A percentile compares a stretch with the other conserved stretches of the same genome.
These are phyloP conservation scores for Gloeopeniophorella convolvens DNA, from an alignment of 768 basidiomycete species.

Conservation along the genomic window DNA sequence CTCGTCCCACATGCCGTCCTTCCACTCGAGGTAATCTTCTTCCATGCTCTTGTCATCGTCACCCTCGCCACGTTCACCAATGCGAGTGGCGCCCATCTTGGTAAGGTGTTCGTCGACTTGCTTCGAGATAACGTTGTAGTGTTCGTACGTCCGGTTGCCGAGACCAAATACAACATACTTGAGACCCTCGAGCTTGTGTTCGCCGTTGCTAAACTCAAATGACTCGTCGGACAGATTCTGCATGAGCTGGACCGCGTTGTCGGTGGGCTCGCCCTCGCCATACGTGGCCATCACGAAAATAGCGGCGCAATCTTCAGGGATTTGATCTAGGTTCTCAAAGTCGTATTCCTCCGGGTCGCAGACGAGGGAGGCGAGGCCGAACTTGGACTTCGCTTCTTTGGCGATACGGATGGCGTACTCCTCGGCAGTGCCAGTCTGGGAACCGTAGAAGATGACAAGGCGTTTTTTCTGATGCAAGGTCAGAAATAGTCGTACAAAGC, in stretches of 20 bases:
- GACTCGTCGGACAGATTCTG: conserved; percentile 84
- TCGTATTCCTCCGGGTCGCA: conserved; percentile 99
- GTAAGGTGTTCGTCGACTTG: conserved; percentile 67
- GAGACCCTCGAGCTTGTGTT: conserved; percentile 69
- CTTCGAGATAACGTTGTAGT: conserved; percentile 87
- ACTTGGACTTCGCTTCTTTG: conserved; percentile 96
- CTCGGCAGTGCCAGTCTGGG: conserved; percentile 97
- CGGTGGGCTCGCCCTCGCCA: conserved; percentile 97
- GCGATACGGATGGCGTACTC: conserved; percentile 97
- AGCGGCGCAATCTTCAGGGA: conserved; percentile 81
- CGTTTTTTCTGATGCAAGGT: conserved; percentile 74
- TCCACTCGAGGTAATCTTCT: conserved; percentile 99
- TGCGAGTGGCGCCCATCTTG: conserved; percentile 76
- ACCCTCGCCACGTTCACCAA: conserved; percentile 90
- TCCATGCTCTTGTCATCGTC: conserved; percentile 99
- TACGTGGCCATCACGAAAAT: conserved; percentile 98
- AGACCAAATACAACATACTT: conserved; percentile 95
- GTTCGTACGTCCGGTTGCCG: conserved; percentile 92
- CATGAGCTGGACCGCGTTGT: conserved; percentile 93
- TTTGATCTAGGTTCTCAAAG: conserved; percentile 89
- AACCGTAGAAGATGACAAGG: conserved; percentile 95
- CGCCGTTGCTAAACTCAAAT: conserved; percentile 81
- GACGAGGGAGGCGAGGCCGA: conserved; percentile 90
- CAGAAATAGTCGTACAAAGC: conserved; percentile 3
- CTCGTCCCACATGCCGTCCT: conserved; percentile 93